A percentile compares a stretch with the other conserved stretches of the same genome.
Conservation (phyloP, 2,329 filamentous ascomycete species). For the Curvularia sp. region DNA sequence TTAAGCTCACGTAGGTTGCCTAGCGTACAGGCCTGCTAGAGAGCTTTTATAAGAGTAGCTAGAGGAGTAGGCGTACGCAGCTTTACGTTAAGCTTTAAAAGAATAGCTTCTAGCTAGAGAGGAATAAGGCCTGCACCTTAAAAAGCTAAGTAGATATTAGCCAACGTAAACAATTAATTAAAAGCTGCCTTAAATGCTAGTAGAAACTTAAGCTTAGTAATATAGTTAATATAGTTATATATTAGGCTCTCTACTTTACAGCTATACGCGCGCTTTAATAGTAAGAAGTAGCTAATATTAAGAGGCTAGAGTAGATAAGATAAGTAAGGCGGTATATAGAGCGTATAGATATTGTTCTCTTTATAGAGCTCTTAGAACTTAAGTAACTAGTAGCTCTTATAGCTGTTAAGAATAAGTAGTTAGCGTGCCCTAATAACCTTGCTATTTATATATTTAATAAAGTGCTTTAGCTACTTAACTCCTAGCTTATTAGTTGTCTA, state of each 20-base stretch:
- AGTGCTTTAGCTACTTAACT: no score
- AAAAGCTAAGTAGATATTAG: slow-evolving; percentile 40
- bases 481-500: no score
- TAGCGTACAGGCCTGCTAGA: slow-evolving; percentile 13
- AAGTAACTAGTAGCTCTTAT: slow-evolving; percentile 47
- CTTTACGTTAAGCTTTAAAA: no score
- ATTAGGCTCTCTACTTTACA: no score
- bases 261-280: no score
- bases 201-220: slow-evolving; percentile 5
- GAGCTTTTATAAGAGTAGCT: background rate
- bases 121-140: slow-evolving; percentile 24
- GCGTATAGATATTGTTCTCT: slow-evolving; percentile 17
- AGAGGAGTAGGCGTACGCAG: slow-evolving; percentile 17
- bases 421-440: slow-evolving; percentile 28
- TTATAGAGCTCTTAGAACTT: slow-evolving; percentile 50
- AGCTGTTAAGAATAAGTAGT: slow-evolving; percentile 51
- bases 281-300: no score
- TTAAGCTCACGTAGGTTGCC: slow-evolving; percentile 14
- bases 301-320: no score
- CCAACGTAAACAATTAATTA: slow-evolving; percentile 29
- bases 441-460: no score
- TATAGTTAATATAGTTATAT: slow-evolving; percentile 31
- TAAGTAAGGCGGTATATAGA: slow-evolving; percentile 28
- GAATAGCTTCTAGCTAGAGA: no score
- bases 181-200: slow-evolving; percentile 27